A percentile compares a stretch with the other conserved stretches of the same genome.
phyloP scores from a whole-genome alignment of 2,329 filamentous ascomycete species.

The Colletotrichum lindemuthianum region DNA sequence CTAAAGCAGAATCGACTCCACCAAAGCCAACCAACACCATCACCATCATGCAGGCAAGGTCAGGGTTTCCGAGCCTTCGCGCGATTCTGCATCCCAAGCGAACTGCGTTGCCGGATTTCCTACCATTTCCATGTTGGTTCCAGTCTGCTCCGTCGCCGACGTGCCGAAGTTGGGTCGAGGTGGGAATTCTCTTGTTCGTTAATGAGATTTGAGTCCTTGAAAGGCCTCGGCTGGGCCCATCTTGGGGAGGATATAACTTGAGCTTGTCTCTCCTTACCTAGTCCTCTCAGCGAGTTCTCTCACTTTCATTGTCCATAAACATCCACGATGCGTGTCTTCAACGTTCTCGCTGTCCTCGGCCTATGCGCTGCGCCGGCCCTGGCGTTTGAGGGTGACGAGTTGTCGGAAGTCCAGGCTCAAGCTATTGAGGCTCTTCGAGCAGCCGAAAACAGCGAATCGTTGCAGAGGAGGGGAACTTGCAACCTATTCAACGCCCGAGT shows the following conservation, averaged over 20 bases:
- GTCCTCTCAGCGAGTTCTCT: no score
- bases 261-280: no score
- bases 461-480: conserved; percentile 12
- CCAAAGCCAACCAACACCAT: neutral
- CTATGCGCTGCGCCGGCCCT: neutral
- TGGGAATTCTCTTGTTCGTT: no score
- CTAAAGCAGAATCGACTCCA: conserved; percentile 5
- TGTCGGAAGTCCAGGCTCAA: conserved; percentile 11
- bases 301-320: no score
- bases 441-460: neutral
- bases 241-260: no score
- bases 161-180: no score
- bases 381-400: conserved; percentile 7
- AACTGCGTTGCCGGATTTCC: neutral
- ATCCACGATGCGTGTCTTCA: conserved; percentile 9
- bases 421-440: conserved; percentile 17
- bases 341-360: neutral
- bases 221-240: no score
- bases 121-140: neutral
- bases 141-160: no score
- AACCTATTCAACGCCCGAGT: conserved; percentile 12
- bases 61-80: neutral
- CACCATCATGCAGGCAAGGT: conserved; percentile 8
- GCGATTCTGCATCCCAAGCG: neutral
- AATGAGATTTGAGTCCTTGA: no score